Percentiles rank a stretch among this genome's conserved stretches.
These are phyloP conservation scores for Penicillium sp. DNA, from an alignment of 2,329 filamentous ascomycete species.

Conservation along the genomic window DNA sequence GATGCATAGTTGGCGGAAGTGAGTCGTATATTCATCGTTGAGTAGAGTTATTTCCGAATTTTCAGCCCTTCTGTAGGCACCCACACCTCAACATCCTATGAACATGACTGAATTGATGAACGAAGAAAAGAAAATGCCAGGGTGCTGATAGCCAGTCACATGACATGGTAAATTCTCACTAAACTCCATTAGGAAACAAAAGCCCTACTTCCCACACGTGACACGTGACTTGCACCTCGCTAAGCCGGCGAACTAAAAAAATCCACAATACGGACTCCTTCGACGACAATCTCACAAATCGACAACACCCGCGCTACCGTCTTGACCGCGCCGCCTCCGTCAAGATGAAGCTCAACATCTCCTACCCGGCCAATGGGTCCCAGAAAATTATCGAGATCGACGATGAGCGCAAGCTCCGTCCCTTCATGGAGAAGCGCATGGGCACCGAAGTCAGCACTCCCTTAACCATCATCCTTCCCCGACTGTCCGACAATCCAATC, in stretches of 20 bases:
- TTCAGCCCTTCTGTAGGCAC: background rate
- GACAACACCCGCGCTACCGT: conserved; percentile 45
- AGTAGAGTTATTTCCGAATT: too few relatives aligned
- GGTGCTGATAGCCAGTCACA: background rate
- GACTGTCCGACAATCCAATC: conserved; percentile 9
- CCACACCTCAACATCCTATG: background rate
- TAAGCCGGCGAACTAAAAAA: conserved; percentile 35
- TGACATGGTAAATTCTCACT: conserved; percentile 22
- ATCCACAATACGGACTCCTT: conserved; percentile 38
- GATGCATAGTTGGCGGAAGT: background rate
- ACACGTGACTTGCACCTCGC: conserved; percentile 42
- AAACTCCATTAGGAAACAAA: conserved; percentile 17
- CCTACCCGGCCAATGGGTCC: conserved; percentile 98
- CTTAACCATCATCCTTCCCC: conserved; percentile 18
- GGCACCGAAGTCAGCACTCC: conserved; percentile 50
- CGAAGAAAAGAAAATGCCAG: background rate
- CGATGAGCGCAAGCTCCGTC: conserved; percentile 97
- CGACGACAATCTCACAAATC: conserved; percentile 41
- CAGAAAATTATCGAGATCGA: conserved; percentile 99
- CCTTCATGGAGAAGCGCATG: conserved; percentile 98
- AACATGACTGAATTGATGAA: background rate
- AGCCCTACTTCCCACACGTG: conserved; percentile 20
- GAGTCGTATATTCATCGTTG: background rate
- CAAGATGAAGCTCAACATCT: conserved; percentile 76
- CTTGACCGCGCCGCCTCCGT: conserved; percentile 49